Base-by-base conservation (phyloP, 495 filamentous ascomycete genomes). In the Rostrohypoxylon terebratum region DNA sequence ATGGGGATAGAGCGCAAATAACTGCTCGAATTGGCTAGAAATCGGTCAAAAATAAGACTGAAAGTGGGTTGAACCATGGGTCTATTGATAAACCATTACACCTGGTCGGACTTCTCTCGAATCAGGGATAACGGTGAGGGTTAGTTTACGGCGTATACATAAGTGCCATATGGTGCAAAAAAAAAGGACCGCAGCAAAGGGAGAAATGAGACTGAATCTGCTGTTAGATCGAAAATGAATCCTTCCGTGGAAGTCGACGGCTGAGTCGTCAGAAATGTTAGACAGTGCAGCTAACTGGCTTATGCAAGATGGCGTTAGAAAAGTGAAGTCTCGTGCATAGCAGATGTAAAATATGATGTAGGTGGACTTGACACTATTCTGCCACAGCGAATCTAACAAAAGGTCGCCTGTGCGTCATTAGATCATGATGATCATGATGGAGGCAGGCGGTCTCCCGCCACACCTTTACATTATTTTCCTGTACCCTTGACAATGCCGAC, bases 401-500 rank as follows among this genome's bases (percentile, higher is more conserved):
- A 45, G 16, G 44, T n/a, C 31, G n/a, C 13, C 28, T 11, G 51
- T 38, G 28, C 34, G 51, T 31, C 51, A 18, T 20, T 59, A 42
- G 55, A 38, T 60, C 63, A 33, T 53, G 7, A 67, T 42, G 55
- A 38, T 60, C 63, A 33, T 53, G 7, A 67, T 42, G 14, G 25
- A 40, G 13, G 25, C 18, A 1, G 8, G 9, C 42, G 16, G 42
- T 8, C 42, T 45, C 42, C n/a, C 42, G 16, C 16, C 16, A n/a
- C 42, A 18, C n/a, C 42, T 13, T 6, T 20, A 45, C 42, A 20
- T 34, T n/a, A n/a, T n/a, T n/a, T n/a, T n/a, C n/a, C n/a, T n/a
- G n/a, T n/a, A n/a, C n/a, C n/a, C 77, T 75, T 34, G 69, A 69
- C 38, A 77, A 77, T 4, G 67, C 70, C 44, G 70, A 79, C 72